Evolutionary conservation across 179 eudicot species (phyloP), one percentile per base, ranked within the genome.

Genomic region (Camellia oleifera): DNA sequence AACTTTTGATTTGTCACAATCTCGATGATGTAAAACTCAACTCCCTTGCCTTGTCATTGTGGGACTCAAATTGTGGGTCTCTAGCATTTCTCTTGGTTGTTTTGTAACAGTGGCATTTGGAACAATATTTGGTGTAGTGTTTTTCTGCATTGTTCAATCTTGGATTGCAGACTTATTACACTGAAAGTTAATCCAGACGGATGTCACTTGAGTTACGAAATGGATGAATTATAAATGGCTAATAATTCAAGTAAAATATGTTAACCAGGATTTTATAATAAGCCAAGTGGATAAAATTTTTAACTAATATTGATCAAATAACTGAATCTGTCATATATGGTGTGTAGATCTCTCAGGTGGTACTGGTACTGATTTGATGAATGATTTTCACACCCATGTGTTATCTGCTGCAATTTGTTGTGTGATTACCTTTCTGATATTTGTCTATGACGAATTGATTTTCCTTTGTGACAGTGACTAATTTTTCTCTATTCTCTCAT

Each of bases 401-500:
- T 20, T 61, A 7, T 17, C 56, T 66, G 63, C 72, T 6, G 26
- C 57, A 32, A 15, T 56, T 50, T 48, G 56, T 76, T 76, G 57
- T 45, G 60, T 76, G 54, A 15, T 23, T 76, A 9, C n/a, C 14
- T 4, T 3, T 67, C 32, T 10, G 2, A 18, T 53, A 40, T 45
- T 13, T 57, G 23, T 48, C 68, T 73, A 0, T 23, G 32, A 20
- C 48, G 62, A 17, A 13, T 66, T 68, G 9, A 12, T 9, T 48
- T 48, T 48, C 52, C 52, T 64, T 40, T 63, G 23, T 52, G 9
- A 9, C 40, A 40, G 45, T 77, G 45, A 50, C 44, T 72, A 52
- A 15, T 17, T 53, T 73, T 58, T 63, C 77, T n/a, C 52, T 56
- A 18, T 48, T 68, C 50, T 60, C 78, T 54, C 23, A 18, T 53